Base-by-base conservation (phyloP, 83 land plant species). In the Isoetes engelmannii region DNA sequence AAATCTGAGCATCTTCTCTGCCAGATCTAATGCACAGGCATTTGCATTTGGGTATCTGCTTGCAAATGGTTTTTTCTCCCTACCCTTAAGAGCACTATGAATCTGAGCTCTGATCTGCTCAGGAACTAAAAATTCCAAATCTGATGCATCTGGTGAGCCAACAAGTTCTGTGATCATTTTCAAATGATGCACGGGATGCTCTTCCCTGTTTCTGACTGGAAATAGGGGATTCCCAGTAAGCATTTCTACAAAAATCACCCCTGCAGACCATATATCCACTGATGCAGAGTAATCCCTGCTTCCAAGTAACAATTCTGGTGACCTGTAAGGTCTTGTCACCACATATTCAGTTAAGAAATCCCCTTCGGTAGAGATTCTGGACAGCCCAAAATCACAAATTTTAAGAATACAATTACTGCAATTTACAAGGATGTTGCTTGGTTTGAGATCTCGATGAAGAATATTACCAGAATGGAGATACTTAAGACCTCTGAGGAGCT, bases 1-100 rank as follows among this genome's bases (percentile, higher is more conserved):
- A 53, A 73, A 73, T 4, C 47, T 48, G n/a, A 73, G 75, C 69
- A 73, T 65, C 75, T 66, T 73, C 54, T 73, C 75, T 4, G 62
- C 75, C 7, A 73, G 55, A 12, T 73, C 75, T 18, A 59, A 65
- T 4, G 75, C 75, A 7, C 61, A 56, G 1, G 72, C 47, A 43
- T 53, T 73, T 5, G 62, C 47, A n/a, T 73, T 59, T 5, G 75
- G 75, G 18, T 64, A 73, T 66, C 50, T 73, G 2, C 47, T 49
- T 9, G 49, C 21, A 61, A 73, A 10, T 5, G 69, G 75, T 19
- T 73, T 65, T 20, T 56, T 18, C 44, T 73, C 70, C 47, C 62
- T 60, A 0, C 70, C 70, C 21, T 48, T 8, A 48, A 73, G 44
- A 1, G 60, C 62, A 64, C 68, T 72, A 9, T 73, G 75, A 17